These are phyloP conservation scores for Saccharomycopsis vini DNA, from an alignment of 805 yeast species.

Conservation along the genomic window DNA sequence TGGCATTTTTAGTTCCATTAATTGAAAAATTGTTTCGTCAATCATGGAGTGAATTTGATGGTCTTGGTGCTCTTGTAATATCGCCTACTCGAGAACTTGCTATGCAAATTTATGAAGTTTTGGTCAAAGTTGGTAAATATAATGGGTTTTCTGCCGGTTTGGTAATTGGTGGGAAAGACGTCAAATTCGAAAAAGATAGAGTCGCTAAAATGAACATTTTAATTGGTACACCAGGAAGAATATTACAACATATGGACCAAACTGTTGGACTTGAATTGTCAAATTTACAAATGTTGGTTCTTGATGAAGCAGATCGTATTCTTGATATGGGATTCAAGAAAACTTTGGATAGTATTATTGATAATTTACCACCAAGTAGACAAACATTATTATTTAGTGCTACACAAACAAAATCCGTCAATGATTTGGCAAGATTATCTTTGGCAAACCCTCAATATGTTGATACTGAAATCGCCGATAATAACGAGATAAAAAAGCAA, in stretches of 20 bases:
- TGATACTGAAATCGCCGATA: slow-evolving; percentile 34
- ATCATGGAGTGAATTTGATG: slow-evolving; percentile 75
- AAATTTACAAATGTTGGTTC: slow-evolving; percentile 67
- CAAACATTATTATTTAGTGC: slow-evolving; percentile 85
- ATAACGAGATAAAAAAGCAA: slow-evolving; percentile 25
- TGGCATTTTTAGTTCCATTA: slow-evolving; percentile 78
- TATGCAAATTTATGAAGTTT: slow-evolving; percentile 81
- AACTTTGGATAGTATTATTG: slow-evolving; percentile 71
- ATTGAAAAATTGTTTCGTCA: slow-evolving; percentile 60
- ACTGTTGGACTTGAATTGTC: slow-evolving; percentile 69
- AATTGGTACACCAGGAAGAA: slow-evolving; percentile 87
- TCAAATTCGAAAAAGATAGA: slow-evolving; percentile 71
- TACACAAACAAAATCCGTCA: slow-evolving; percentile 76
- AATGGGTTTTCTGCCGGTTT: slow-evolving; percentile 79
- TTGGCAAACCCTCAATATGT: slow-evolving; percentile 54
- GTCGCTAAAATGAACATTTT: slow-evolving; percentile 70
- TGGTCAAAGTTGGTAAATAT: slow-evolving; percentile 69
- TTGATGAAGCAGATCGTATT: slow-evolving; percentile 91
- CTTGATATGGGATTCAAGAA: slow-evolving; percentile 88
- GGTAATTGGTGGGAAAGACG: slow-evolving; percentile 91
- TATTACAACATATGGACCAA: slow-evolving; percentile 86
- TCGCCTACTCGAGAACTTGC: slow-evolving; percentile 92
- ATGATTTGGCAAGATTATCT: slow-evolving; percentile 75
- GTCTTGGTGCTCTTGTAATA: slow-evolving; percentile 81
- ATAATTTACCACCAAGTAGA: slow-evolving; percentile 68